Evolutionary conservation across 306 rosid species (phyloP), one percentile per base, ranked within the genome.

Genomic region (Adenanthera pavonina): DNA sequence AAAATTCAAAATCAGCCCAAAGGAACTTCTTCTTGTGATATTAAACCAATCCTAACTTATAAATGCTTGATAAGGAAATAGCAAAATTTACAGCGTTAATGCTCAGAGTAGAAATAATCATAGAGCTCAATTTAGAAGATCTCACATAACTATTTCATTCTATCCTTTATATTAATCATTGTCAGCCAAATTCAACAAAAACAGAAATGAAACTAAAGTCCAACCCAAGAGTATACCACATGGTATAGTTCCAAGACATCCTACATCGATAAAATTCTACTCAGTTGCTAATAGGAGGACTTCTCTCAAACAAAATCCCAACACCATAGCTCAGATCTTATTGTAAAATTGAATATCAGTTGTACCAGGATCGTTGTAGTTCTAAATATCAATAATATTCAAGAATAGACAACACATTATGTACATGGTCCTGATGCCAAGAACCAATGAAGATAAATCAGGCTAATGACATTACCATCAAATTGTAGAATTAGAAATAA

Each of bases 371-470:
- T 34, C 34, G 15, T 20, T 15, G 7, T 33, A 62, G 43, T 7
- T 62, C 43, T 38, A 62, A 62, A 62, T 9, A 12, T 62, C 69
- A 33, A 61, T 33, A 7, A 33, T 62, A 12, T 25, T 62, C 12
- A 33, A 62, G 68, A 7, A 20, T 67, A 46, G 47, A 47, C 52
- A 68, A 68, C 41, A 34, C 17, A 43, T 10, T 68, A 68, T 68
- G 17, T 68, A 68, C 52, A 68, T n/a, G 73, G 52, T 0, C 33
- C 49, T 36, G 48, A 66, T 40, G 35, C 52, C 35, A 68, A 68
- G 35, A 36, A 68, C 8, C 51, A 19, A 68, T 68, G 52, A 68
- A 68, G 73, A 41, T 11, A 68, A 68, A 19, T 43, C 52, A 41
- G 12, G 34, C 35, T 9, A 44, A 44, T 69, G 51, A 33, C 25